Percentiles rank a stretch among this genome's conserved stretches.
phyloP scores from a whole-genome alignment of 768 basidiomycete genomes.

The Leccinum incarnatum region DNA sequence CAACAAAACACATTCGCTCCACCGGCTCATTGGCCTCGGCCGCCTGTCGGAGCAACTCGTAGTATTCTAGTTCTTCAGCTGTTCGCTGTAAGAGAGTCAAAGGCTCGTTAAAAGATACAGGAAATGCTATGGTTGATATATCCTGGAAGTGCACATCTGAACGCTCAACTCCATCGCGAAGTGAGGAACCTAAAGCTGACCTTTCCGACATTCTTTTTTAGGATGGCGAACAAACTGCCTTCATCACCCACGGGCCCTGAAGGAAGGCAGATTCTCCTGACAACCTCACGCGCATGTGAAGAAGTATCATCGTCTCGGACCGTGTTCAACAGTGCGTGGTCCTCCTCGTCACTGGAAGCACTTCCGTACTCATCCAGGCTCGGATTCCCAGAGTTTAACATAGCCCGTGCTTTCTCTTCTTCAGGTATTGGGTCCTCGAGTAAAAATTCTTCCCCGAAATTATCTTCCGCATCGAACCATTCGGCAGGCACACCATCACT shows the following conservation, averaged over 20 bases:
- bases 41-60: conserved; percentile 65
- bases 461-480: conserved; percentile 76
- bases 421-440: conserved; percentile 39
- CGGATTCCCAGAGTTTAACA: conserved; percentile 41
- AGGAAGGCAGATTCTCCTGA: conserved; percentile 58
- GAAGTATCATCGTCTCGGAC: conserved; percentile 6
- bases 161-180: background rate
- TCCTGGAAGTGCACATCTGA: conserved; percentile 46
- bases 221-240: conserved; percentile 75
- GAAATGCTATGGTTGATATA: conserved; percentile 75
- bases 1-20: conserved; percentile 70
- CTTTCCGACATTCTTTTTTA: conserved; percentile 90
- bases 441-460: conserved; percentile 45
- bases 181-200: conserved; percentile 35
- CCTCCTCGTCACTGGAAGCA: conserved; percentile 49
- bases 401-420: conserved; percentile 39
- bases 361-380: conserved; percentile 39
- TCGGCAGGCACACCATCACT: conserved; percentile 51
- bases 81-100: conserved; percentile 76
- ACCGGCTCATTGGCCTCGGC: conserved; percentile 54
- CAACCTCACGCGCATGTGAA: conserved; percentile 29
- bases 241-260: conserved; percentile 65
- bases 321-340: conserved; percentile 7
- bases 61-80: conserved; percentile 85
- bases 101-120: conserved; percentile 91